Conservation (phyloP, 2,329 filamentous ascomycete species). For the Aspergillus caelatus region DNA sequence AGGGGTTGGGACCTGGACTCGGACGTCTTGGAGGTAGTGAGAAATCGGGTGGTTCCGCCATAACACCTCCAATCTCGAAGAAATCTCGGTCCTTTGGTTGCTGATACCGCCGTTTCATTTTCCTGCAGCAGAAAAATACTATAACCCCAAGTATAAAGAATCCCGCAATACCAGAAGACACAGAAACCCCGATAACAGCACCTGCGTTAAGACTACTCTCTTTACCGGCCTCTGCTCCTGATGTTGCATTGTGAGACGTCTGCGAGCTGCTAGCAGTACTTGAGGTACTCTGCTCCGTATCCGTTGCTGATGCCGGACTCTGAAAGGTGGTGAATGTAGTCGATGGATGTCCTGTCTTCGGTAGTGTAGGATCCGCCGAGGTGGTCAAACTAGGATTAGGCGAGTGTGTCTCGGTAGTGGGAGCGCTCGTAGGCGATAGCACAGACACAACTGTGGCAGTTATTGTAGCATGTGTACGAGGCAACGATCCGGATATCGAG, state of each 20-base stretch:
- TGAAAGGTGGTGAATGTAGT: constrained; percentile 20
- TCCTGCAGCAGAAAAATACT: constrained; percentile 35
- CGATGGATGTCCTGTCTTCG: not conserved
- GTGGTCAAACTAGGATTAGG: not conserved
- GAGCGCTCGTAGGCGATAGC: constrained; percentile 2
- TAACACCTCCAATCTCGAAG: constrained; percentile 44
- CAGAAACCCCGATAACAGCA: constrained; percentile 41
- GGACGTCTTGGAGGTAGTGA: constrained; percentile 27
- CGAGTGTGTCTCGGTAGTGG: constrained; percentile 9
- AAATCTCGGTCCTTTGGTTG: constrained; percentile 26
- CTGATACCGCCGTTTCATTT: constrained; percentile 29
- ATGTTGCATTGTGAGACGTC: constrained; percentile 10
- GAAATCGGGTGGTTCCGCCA: constrained; percentile 41
- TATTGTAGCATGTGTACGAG: constrained; percentile 39
- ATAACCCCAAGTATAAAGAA: constrained; percentile 37
- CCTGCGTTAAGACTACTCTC: constrained; percentile 29
- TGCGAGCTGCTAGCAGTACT: constrained; percentile 15
- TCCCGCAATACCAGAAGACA: constrained; percentile 38
- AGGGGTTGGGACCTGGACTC: constrained; percentile 19
- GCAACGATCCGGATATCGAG: constrained; percentile 38
- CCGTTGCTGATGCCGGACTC: constrained; percentile 20
- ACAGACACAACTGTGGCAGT: constrained; percentile 37
- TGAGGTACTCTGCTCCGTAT: constrained; percentile 17
- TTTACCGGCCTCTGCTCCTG: constrained; percentile 2
- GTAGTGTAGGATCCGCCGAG: not conserved